phyloP scores from a whole-genome alignment of 345 rosid genomes.

The Gossypium herbaceum region DNA sequence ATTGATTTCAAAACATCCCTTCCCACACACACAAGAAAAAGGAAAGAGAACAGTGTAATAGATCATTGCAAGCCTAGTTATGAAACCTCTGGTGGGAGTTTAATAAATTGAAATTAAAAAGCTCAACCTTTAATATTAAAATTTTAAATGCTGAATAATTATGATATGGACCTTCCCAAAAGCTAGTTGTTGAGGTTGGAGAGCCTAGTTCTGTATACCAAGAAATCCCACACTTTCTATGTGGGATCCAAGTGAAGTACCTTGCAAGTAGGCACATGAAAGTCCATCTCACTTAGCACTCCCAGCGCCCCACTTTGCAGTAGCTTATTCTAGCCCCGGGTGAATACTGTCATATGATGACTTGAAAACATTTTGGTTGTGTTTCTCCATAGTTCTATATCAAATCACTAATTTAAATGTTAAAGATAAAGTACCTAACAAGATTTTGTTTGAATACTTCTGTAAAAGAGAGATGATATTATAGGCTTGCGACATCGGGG shows the following conservation, averaged over 20 bases:
- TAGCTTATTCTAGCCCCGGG: not conserved
- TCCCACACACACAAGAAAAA: not conserved
- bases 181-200: not conserved
- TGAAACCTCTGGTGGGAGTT: not conserved
- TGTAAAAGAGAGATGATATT: not conserved
- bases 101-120: conserved; percentile 7
- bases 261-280: not conserved
- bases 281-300: not conserved
- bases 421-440: not conserved
- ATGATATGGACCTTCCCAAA: not conserved
- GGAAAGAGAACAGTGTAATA: not conserved
- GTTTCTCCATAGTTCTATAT: too few species aligned
- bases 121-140: not conserved
- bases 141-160: not conserved
- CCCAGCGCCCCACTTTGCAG: not conserved
- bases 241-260: not conserved
- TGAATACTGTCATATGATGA: not conserved
- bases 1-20: not conserved
- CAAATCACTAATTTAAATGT: not conserved
- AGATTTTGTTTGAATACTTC: not conserved
- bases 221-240: not conserved
- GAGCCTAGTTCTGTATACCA: not conserved
- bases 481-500: not conserved
- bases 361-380: too few species aligned
- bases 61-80: not conserved